A percentile compares a stretch with the other conserved stretches of the same genome.
These are phyloP conservation scores for Eutypella sp. DNA, from an alignment of 2,329 filamentous ascomycete genomes.

Conservation along the genomic window DNA sequence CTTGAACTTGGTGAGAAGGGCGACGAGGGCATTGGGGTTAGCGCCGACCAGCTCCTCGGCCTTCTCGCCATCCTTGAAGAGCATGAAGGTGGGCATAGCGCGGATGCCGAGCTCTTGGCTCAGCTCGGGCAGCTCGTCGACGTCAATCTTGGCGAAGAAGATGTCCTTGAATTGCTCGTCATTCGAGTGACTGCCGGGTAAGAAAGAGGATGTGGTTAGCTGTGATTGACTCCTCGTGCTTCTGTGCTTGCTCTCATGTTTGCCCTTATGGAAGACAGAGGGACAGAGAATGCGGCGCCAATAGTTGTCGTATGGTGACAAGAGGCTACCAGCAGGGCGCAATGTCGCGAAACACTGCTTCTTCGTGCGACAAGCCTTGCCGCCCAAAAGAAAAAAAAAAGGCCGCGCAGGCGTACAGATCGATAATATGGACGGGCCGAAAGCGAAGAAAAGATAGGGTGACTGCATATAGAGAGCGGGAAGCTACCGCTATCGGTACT, in stretches of 20 bases:
- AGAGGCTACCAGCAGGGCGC: no score
- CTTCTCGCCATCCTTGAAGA: slow-evolving; percentile 78
- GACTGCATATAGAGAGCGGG: no score
- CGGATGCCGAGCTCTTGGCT: slow-evolving; percentile 73
- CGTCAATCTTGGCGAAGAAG: slow-evolving; percentile 85
- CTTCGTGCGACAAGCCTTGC: no score
- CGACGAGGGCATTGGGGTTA: slow-evolving; percentile 64
- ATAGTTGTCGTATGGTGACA: no score
- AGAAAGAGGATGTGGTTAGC: no score
- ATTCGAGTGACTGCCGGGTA: slow-evolving; percentile 51
- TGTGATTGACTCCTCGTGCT: no score
- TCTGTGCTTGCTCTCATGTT: no score
- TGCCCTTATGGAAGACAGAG: no score
- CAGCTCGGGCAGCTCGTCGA: slow-evolving; percentile 73
- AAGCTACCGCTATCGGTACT: slow-evolving; percentile 1
- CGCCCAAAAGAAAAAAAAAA: no score
- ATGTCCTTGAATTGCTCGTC: slow-evolving; percentile 51
- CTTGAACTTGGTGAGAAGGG: slow-evolving; percentile 27
- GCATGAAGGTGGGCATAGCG: slow-evolving; percentile 87
- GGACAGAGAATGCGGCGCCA: no score
- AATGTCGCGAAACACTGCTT: no score
- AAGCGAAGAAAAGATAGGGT: slow-evolving; percentile 1
- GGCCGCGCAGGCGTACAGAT: no score
- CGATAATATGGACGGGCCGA: slow-evolving; percentile 6
- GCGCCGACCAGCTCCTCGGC: slow-evolving; percentile 72